Conservation (phyloP, 805 yeast species). For the Blastobotrys terrestris region DNA sequence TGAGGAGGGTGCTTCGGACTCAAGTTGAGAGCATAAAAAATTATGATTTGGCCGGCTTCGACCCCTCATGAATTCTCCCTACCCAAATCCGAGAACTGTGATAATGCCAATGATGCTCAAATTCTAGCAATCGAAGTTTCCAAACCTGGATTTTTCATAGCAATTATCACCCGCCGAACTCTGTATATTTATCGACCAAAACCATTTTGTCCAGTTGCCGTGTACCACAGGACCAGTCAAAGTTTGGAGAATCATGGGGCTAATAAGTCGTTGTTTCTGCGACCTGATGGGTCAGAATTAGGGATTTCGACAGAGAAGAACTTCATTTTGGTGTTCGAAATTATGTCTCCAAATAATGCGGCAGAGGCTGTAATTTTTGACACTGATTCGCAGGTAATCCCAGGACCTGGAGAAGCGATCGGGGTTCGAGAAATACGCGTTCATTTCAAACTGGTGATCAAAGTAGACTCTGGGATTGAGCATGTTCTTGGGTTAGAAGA, state of each 20-base stretch:
- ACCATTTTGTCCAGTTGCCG: slow-evolving; percentile 43
- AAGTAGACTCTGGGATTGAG: slow-evolving; percentile 28
- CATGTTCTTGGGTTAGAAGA: slow-evolving; percentile 21
- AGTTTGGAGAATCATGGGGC: slow-evolving; percentile 44
- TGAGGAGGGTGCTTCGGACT: neutral
- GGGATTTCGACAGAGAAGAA: slow-evolving; percentile 24
- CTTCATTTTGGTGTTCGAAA: slow-evolving; percentile 17
- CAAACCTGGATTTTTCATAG: slow-evolving; percentile 28
- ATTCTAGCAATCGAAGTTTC: slow-evolving; percentile 31
- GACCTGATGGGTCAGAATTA: slow-evolving; percentile 39
- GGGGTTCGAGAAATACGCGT: slow-evolving; percentile 32
- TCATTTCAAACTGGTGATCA: slow-evolving; percentile 24
- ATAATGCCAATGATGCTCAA: slow-evolving; percentile 25
- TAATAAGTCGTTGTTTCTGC: slow-evolving; percentile 36
- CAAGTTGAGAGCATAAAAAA: neutral
- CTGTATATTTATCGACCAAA: slow-evolving; percentile 36
- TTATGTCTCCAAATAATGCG: neutral
- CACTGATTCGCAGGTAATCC: slow-evolving; percentile 14
- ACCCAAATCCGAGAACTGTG: slow-evolving; percentile 6
- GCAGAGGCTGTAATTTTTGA: neutral
- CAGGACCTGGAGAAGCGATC: slow-evolving; percentile 37
- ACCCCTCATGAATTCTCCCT: slow-evolving; percentile 24
- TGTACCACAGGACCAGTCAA: slow-evolving; percentile 39
- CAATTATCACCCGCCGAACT: slow-evolving; percentile 33
- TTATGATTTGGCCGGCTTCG: slow-evolving; percentile 31